Percentiles rank a stretch among this genome's conserved stretches.
Conservation (phyloP, 2,329 filamentous ascomycete species). For the Trichoderma guizhouense region DNA sequence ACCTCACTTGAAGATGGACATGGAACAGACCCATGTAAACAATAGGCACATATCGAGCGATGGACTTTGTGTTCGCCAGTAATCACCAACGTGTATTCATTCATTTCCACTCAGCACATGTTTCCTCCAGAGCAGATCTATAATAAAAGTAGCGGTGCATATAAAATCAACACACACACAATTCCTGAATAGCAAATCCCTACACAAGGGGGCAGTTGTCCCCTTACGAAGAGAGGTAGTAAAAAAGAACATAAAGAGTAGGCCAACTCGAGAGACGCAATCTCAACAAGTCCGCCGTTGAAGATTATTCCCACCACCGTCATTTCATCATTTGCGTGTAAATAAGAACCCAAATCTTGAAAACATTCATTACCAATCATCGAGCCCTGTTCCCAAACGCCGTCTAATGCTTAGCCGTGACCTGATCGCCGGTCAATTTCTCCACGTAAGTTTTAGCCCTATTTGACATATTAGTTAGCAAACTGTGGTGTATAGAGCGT, state of each 20-base stretch:
- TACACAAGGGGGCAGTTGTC: not conserved
- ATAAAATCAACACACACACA: not conserved
- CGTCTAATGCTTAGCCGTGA: slow-evolving; percentile 65
- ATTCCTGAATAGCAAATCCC: not conserved
- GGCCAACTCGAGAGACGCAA: not conserved
- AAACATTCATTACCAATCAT: slow-evolving; percentile 12
- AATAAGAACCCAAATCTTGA: slow-evolving; percentile 14
- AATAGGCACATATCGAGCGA: not conserved
- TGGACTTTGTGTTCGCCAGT: not conserved
- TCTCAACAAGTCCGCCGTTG: not conserved
- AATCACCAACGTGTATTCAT: not conserved
- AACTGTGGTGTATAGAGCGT: not conserved
- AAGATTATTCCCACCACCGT: not conserved
- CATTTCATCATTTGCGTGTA: slow-evolving; percentile 4
- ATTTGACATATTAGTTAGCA: slow-evolving; percentile 27
- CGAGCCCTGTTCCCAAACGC: slow-evolving; percentile 29
- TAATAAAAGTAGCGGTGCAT: not conserved
- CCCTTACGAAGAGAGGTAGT: not conserved
- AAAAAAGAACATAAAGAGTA: not conserved
- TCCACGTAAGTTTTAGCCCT: slow-evolving; percentile 67
- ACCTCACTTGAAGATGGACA: not conserved
- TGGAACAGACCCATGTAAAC: not conserved
- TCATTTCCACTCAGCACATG: not conserved
- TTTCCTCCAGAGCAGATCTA: not conserved
- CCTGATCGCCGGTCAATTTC: slow-evolving; percentile 60